Percentiles rank a stretch among this genome's conserved stretches.
Evolutionary conservation across 1,284 basidiomycete species (phyloP).

Genomic region (Polyporus tsugae): DNA sequence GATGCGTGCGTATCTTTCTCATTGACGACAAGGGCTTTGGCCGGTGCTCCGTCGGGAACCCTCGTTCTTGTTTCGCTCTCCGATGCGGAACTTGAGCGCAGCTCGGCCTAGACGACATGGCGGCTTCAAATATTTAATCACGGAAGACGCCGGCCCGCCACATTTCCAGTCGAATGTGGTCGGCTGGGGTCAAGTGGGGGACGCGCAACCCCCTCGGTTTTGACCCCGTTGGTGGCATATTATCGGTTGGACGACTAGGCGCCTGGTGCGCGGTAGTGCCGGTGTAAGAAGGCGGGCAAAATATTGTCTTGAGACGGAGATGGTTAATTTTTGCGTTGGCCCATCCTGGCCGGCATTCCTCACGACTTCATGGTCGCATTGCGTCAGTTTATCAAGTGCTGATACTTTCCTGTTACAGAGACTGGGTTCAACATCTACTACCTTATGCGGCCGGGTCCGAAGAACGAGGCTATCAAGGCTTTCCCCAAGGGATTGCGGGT

Average conservation of each 20-base stretch:
- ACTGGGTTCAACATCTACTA: constrained; percentile 42
- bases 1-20: constrained; percentile 32
- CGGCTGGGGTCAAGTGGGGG: not conserved
- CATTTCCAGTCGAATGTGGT: not conserved
- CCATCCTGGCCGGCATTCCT: not conserved
- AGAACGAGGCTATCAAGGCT: constrained; percentile 36
- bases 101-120: not conserved
- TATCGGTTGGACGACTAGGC: not conserved
- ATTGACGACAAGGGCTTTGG: not conserved
- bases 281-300: not conserved
- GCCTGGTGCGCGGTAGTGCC: not conserved
- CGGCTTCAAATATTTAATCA: too few relatives aligned
- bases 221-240: not conserved
- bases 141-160: not conserved
- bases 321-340: not conserved
- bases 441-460: constrained; percentile 34
- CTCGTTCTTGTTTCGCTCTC: not conserved
- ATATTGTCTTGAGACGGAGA: not conserved
- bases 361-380: not conserved
- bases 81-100: not conserved
- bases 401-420: constrained; percentile 12
- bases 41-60: not conserved
- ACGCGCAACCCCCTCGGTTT: not conserved
- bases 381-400: not conserved
- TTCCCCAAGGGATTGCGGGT: constrained; percentile 42